Evolutionary conservation across 345 rosid genomes (phyloP).

Genomic region (Rhodamnia rubescens): DNA sequence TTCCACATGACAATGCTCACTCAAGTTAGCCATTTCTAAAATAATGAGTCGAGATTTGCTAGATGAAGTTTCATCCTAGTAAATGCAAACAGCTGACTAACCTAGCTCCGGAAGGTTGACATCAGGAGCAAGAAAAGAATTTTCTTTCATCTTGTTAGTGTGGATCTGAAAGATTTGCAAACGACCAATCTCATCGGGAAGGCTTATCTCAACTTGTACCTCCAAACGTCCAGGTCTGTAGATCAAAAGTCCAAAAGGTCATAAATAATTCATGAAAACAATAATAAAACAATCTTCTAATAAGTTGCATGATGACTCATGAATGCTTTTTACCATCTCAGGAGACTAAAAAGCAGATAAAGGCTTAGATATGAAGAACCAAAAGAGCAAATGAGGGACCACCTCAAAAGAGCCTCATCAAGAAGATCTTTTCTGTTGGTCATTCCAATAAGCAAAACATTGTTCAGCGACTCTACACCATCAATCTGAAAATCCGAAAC

Average conservation of each 20-base stretch:
- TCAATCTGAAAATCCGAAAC: conserved; percentile 60
- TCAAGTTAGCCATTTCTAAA: background rate
- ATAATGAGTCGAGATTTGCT: background rate
- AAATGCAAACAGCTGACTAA: conserved; percentile 16
- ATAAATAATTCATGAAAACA: background rate
- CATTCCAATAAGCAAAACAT: conserved; percentile 99
- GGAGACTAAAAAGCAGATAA: background rate
- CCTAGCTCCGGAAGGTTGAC: conserved; percentile 88
- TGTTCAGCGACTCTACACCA: conserved; percentile 98
- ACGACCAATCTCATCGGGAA: conserved; percentile 98
- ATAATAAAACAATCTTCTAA: background rate
- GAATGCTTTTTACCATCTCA: background rate
- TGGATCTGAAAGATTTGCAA: conserved; percentile 94
- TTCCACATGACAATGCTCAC: background rate
- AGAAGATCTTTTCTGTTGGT: conserved; percentile 99
- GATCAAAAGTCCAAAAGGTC: background rate
- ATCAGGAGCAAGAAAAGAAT: conserved; percentile 84
- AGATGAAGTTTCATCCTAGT: background rate
- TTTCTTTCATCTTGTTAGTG: conserved; percentile 97
- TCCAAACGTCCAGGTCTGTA: conserved; percentile 94
- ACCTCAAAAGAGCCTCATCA: conserved; percentile 99
- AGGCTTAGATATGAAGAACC: background rate
- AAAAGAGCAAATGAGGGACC: background rate
- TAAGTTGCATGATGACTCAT: background rate
- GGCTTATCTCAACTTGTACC: conserved; percentile 99